These are phyloP conservation scores for Beauveria scarabaeidicola DNA, from an alignment of 2,329 filamentous ascomycete genomes.

Conservation along the genomic window DNA sequence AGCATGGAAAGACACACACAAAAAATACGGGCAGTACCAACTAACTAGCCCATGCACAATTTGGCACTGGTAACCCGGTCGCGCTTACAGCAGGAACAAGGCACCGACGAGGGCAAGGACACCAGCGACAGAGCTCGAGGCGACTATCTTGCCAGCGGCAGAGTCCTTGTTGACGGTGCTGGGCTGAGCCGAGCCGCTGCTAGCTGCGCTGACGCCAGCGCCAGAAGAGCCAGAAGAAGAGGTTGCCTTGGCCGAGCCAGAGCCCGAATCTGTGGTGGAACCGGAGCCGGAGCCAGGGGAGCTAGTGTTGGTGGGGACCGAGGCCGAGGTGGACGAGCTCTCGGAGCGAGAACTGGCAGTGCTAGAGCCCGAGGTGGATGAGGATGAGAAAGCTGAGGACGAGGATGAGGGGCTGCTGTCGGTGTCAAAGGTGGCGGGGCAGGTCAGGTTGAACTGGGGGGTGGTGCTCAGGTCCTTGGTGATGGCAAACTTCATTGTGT, in stretches of 20 bases:
- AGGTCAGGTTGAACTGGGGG: constrained; percentile 45
- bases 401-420: constrained; percentile 12
- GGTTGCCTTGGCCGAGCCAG: constrained; percentile 14
- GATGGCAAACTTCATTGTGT: constrained; percentile 50
- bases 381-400: not conserved
- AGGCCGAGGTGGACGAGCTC: not conserved
- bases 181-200: not conserved
- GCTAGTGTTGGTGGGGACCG: not conserved
- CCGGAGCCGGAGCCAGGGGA: not conserved
- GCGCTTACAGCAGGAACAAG: constrained; percentile 9
- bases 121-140: constrained; percentile 7
- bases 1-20: constrained; percentile 1
- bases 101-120: constrained; percentile 9
- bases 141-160: constrained; percentile 3
- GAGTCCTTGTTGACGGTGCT: not conserved
- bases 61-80: not conserved
- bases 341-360: not conserved
- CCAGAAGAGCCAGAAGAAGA: constrained; percentile 13
- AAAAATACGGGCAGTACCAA: not conserved
- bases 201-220: constrained; percentile 13
- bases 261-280: constrained; percentile 12
- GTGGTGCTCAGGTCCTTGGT: constrained; percentile 43
- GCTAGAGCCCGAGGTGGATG: constrained; percentile 12
- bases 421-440: constrained; percentile 35
- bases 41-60: not conserved